Evolutionary conservation across 441 rosid genomes (phyloP), one percentile per base, ranked within the genome.

Genomic region (Syzygium syzygioides): DNA sequence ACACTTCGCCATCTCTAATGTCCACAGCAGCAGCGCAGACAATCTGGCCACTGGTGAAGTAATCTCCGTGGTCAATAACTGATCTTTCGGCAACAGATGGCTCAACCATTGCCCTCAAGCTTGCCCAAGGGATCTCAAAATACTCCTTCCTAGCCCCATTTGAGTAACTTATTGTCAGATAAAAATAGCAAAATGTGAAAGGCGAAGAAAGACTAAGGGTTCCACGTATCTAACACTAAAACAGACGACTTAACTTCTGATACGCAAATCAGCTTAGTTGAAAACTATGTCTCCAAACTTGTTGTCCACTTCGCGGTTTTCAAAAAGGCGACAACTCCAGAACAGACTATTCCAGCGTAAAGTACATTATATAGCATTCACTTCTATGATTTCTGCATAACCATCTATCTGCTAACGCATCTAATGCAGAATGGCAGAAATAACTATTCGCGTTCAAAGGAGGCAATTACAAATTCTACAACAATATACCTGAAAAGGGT

Each of bases 101-200:
- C 90, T 96, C 98, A 87, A 97, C 98, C 96, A 94, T 93, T 48
- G 95, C 90, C 92, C 98, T 96, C 91, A 97, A 90, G 86, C 85
- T 90, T 87, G 97, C 98, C 99, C 98, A 96, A 30, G 96, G 91
- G 6, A 97, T 96, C 94, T 96, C 99, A 88, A 95, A 94, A 79
- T 95, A 97, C 92, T 96, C 99, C 92, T 97, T 97, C 96, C 99
- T 97, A 94, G 28, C 68, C 68, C 32, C 86, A 30, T 8, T 45
- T 20, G 59, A 64, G 85, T 48, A 86, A 45, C 83, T 41, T 76
- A 41, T 14, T 41, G 52, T 76, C 52, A 41, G 83, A 76, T 41
- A 23, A 53, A 41, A 41, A 23, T 23, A 41, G 83, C 83, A 76
- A 45, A 76, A 41, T 41, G 52, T 13, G 52, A 76, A 41, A 41